Base-by-base conservation (phyloP, 2,329 filamentous ascomycete species). In the Talaromyces verruculosus region DNA sequence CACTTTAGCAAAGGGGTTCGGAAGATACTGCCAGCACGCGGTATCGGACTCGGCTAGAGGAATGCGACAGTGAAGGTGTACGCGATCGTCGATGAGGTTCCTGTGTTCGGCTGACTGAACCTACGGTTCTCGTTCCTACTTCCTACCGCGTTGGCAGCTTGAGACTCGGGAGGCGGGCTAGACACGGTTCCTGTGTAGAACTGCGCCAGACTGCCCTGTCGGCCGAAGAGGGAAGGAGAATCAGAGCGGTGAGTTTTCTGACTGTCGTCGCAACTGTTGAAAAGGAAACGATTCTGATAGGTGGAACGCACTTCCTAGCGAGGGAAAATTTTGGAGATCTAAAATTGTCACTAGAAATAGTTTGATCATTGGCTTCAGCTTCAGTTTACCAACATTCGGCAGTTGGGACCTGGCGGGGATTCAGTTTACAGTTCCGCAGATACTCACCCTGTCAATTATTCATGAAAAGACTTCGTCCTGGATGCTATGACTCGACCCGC, bases 231-330 rank as follows among this genome's bases (percentile, higher is more conserved):
- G 28, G 59, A 37, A 28, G 45, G 47, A 35, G 17, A 22, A 30
- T 37, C 25, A 10, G 47, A 51, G 47, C 61, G 61, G 61, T 43
- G 47, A 63, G 33, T 53, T 28, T 62, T 35, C 11, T 30, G 35
- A 39, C 33, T 35, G 10, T 35, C 22, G 35, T 63, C 37, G 45
- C 61, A 39, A 25, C 22, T 35, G 22, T 33, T 49, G 35, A 15
- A 41, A 25, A 17, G 39, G 19, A 39, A 58, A 47, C 25, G 22
- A n/a, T 17, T 47, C n/a, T 63, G 64, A 66, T 66, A 63, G 64
- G 64, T 30, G 64, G 59, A 58, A 35, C 30, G n/a, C n/a, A 17
- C 1, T 59, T 45, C 58, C 64, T 43, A 13, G 45, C 47, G 64
- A 35, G 51, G n/a, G 19, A 61, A 37, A 57, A 45, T 13, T 37